Evolutionary conservation across 2,329 filamentous ascomycete genomes (phyloP), one percentile per base, ranked within the genome.

Genomic region (Fusarium chaquense): DNA sequence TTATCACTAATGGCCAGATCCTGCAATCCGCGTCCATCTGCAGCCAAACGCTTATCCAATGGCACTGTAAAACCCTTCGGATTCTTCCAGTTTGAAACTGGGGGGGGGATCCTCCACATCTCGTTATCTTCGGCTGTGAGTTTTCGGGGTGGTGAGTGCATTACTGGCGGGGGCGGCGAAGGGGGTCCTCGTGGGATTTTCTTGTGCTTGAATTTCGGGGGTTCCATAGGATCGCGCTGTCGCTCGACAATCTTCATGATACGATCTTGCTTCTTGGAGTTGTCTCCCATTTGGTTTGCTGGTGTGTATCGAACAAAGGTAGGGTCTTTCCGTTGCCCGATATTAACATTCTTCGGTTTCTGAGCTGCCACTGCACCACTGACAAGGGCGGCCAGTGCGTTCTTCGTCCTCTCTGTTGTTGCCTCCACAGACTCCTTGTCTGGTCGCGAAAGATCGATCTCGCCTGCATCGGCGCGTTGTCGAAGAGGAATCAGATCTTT

Each of bases 71-170:
- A 99, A 75, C 96, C 96, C 83, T 98, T 98, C 1, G 95, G 93
- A 79, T 99, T 99, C 87, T 99, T 99, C 96, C 96, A 99, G 80
- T 98, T 98, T 22, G 93, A 97, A 3, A 99, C 91, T 0, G 95
- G 93, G 4, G 95, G 94, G 0, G 85, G 87, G 41, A 89, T 98
- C 76, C 91, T 94, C 96, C 96, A 99, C 62, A 93, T 93, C 79
- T 98, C 96, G 80, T 98, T 95, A 74, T 99, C 96, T 78, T 97
- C 94, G 8, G 95, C 96, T 2, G 96, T 99, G 66, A 99, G 86
- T 77, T 98, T 99, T 67, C 96, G 86, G 0, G 96, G 94, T 16
- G 96, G 96, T 4, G 93, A 97, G 79, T 97, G 94, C 89, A 99
- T 93, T 50, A 99, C 89, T 3, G 96, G 96, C 18, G 96, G 93